These are phyloP conservation scores for Chara braunii DNA, from an alignment of 139 green algal species.

Conservation along the genomic window DNA sequence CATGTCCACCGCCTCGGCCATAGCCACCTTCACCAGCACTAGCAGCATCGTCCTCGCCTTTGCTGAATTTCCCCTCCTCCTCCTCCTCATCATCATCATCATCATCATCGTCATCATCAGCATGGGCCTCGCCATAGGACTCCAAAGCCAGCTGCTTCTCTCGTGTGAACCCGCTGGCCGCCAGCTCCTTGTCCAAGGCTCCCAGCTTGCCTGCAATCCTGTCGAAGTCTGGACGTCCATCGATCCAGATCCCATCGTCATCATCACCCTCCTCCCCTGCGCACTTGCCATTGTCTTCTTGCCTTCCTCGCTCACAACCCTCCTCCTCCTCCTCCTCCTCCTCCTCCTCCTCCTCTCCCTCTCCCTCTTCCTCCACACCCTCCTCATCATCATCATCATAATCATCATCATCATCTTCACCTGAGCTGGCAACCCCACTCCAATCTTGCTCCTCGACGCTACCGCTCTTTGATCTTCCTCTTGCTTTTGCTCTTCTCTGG, in stretches of 20 bases:
- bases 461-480: background rate
- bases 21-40: background rate
- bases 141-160: slow-evolving; percentile 27
- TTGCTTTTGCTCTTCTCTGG: too few relatives aligned
- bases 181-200: slow-evolving; percentile 21
- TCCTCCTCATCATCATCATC: slow-evolving; percentile 33
- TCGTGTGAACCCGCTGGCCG: slow-evolving; percentile 39
- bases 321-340: background rate
- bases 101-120: background rate
- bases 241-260: slow-evolving; percentile 7
- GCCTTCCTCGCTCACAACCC: background rate
- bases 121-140: background rate
- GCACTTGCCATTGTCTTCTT: slow-evolving; percentile 12
- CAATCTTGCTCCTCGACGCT: background rate
- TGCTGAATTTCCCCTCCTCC: slow-evolving; percentile 4
- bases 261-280: background rate
- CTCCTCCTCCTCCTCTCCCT: background rate
- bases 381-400: background rate
- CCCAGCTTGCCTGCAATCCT: background rate
- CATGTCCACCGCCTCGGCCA: background rate
- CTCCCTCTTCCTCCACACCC: background rate
- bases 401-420: background rate
- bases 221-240: slow-evolving; percentile 5
- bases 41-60: background rate
- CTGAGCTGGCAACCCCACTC: background rate